These are phyloP conservation scores for Rosa hybrid DNA, from an alignment of 331 rosid species.

Conservation along the genomic window DNA sequence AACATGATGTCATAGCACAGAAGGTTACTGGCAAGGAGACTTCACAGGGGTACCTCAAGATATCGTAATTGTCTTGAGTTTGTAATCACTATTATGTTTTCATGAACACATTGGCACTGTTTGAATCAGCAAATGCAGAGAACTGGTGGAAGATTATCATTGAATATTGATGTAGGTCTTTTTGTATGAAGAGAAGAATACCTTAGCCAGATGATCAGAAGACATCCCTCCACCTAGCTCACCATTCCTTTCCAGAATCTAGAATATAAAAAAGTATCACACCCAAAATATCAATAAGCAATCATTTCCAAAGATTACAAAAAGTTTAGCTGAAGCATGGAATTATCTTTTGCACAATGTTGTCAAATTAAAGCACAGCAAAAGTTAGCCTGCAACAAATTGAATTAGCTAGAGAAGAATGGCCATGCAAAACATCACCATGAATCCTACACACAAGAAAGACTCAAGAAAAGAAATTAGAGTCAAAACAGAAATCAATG, in stretches of 20 bases:
- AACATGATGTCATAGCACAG: not conserved
- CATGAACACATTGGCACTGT: not conserved
- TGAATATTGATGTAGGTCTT: not conserved
- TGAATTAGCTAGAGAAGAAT: not conserved
- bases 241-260: constrained; percentile 70
- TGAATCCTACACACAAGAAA: not conserved
- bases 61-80: not conserved
- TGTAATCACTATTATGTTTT: not conserved
- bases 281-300: constrained; percentile 4
- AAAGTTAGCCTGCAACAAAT: not conserved
- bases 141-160: constrained; percentile 13
- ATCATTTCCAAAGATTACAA: not conserved
- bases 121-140: constrained; percentile 8
- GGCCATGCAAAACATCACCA: constrained; percentile 7
- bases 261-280: constrained; percentile 5
- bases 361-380: not conserved
- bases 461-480: not conserved
- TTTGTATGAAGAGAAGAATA: constrained; percentile 35
- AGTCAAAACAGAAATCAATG: not conserved
- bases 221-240: constrained; percentile 47
- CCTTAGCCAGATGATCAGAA: constrained; percentile 60
- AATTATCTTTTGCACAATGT: not conserved
- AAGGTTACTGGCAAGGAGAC: constrained; percentile 3
- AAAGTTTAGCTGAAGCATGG: not conserved
- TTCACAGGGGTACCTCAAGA: constrained; percentile 9